Evolutionary conservation across 1,284 basidiomycete species (phyloP), one percentile per base, ranked within the genome.

Genomic region (Moesziomyces sp.): DNA sequence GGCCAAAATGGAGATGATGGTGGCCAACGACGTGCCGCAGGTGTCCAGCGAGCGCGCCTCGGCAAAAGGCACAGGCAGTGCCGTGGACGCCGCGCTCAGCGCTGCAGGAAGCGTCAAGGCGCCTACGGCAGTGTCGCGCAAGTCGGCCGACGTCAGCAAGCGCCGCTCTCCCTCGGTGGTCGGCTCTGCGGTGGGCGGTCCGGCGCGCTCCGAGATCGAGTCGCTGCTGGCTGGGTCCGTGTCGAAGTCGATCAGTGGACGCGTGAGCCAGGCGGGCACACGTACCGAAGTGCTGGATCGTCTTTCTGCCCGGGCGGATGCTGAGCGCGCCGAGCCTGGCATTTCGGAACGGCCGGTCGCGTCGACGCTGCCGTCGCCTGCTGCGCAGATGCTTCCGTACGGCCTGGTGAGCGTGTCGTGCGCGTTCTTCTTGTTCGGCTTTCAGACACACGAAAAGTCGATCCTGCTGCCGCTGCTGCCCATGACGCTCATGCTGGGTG

Each of bases 391-490:
- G 54, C 67, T 83, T 5, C 81, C 74, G 5, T 83, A 83, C 47
- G 84, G 83, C 35, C 75, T 84, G 21, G 30, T 80, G 40, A 74
- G 67, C 40, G 72, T 80, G 7, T 77, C 81, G 4, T 79, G 95
- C 86, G 91, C 93, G 5, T 96, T 97, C 87, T 97, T 94, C 86
- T 86, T 98, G 24, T 95, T 97, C 85, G 94, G 93, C 8, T 96
- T 97, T 84, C 94, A 97, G 82, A 94, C 94, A 28, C 94, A 96
- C 85, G 94, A 97, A 85, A 97, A 97, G 87, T 91, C 91, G 3
- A 92, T 97, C 49, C 83, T 97, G n/a, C 83, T 97, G 0, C 93
- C 94, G 3, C 86, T 97, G 21, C 85, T 97, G 70, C 94, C 94
- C 0, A 86, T 95, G 26, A 92, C 90, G 0, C 86, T 97, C 19